Evolutionary conservation across 2,329 filamentous ascomycete genomes (phyloP), one percentile per base, ranked within the genome.

Genomic region (Drechslerella coelobrocha): DNA sequence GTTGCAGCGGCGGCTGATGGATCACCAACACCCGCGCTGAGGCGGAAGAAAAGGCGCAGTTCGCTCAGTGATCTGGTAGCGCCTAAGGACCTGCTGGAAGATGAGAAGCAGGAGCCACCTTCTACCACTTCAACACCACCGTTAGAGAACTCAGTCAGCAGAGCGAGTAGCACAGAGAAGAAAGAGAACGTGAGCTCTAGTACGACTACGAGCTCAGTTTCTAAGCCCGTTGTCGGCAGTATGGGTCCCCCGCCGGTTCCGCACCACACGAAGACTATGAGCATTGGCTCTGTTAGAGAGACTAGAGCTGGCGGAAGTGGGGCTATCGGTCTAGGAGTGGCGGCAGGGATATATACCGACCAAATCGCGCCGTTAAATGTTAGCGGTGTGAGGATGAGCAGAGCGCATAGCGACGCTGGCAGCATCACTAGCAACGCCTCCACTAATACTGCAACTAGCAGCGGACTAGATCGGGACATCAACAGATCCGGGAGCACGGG

Each of bases 11-110:
- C 56, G 27, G 31, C 51, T 6, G 57, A 69, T 14, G 65, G 57
- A 27, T 69, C 65, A 9, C 65, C 65, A 19, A n/a, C 61, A 17
- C 65, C 65, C 2, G 52, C 65, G 1, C 31, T 69, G n/a, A 80
- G 82, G 47, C 87, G 85, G 77, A 92, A 88, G 81, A 97, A 96
- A 81, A 85, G 93, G 61, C 88, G 93, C 77, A 97, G 92, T 80
- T 97, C 92, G 24, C 81, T 97, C 43, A 96, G 92, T 2, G 93
- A 97, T 78, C 83, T 97, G 7, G 53, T 71, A 29, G 26, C 59
- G n/a, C 37, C 54, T 26, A 71, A 63, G 51, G 66, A 71, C 29
- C 51, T 89, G 87, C 74, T 84, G 82, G 61, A 81, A 90, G 17
- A 87, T 37, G 14, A 23, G 5, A 17, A 55, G 55, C 31, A 29